Evolutionary conservation across 2,329 filamentous ascomycete species (phyloP), one percentile per base, ranked within the genome.

Genomic region (Exophiala calicioides): DNA sequence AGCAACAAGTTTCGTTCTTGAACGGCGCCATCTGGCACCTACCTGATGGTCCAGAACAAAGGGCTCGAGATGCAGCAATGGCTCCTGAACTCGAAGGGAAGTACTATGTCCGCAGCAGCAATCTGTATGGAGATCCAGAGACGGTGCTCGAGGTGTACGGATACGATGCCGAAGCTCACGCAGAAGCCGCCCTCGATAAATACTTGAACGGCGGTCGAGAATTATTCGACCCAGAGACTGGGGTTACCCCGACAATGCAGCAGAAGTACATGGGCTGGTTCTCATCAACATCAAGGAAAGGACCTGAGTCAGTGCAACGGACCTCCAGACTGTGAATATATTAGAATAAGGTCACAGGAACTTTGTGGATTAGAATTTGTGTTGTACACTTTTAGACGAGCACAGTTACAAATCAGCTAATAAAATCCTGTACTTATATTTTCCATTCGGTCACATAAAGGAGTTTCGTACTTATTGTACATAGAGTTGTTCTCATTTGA

Each of bases 1-100:
- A 72, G 50, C 68, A 72, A 55, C 68, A 73, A 53, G 57, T 68
- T 5, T 27, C 24, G 7, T 27, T 27, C 24, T 24, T 45, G 7
- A 41, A 45, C 18, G 50, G 50, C 12, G 27, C 42, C 18, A 44
- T 50, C 19, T 50, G 36, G 30, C 30, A 45, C 3, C 18, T 38
- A n/a, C 42, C 42, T 8, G 19, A 46, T 16, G 50, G 41, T 18
- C 32, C 38, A 1, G 36, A 37, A 19, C 40, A 50, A 26, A 20
- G 23, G 9, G 50, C 44, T 15, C 39, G 45, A 24, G 45, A 52
- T 24, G 26, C 34, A 8, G 30, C 30, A 21, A 44, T 33, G 33
- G 24, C 23, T 3, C 33, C 45, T 2, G 50, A 52, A 19, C 23
- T 52, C 3, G 45, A 44, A 23, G 44, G 36, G 5, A 62, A 66